Evolutionary conservation across 257 asterid species (phyloP).

Genomic region (Eucommia ulmoides): DNA sequence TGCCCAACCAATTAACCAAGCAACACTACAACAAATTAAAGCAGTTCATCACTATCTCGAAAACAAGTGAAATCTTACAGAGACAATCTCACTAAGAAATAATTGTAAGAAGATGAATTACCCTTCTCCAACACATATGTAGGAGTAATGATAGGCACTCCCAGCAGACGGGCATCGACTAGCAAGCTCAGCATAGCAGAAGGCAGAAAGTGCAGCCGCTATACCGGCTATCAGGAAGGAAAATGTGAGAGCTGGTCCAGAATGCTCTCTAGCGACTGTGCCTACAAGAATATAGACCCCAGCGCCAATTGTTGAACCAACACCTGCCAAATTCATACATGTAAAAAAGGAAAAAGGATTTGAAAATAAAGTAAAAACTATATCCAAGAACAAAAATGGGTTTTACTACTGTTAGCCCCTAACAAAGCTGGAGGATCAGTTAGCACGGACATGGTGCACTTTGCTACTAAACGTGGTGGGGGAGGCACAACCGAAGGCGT

Average conservation of each 20-base stretch:
- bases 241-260: background rate
- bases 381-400: background rate
- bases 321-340: background rate
- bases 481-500: too few species aligned
- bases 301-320: conserved; percentile 1
- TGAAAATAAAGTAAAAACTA: conserved; percentile 3
- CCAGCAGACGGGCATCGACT: conserved; percentile 4
- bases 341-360: background rate
- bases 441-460: background rate
- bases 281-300: conserved; percentile 4
- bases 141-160: conserved; percentile 1
- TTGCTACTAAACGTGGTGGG: too few species aligned
- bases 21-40: conserved; percentile 46
- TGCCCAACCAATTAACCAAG: conserved; percentile 97
- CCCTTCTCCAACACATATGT: conserved; percentile 4
- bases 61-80: conserved; percentile 1
- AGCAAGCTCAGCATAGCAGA: conserved; percentile 1
- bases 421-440: background rate
- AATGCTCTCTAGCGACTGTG: conserved; percentile 3
- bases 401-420: background rate
- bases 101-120: background rate
- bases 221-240: conserved; percentile 6
- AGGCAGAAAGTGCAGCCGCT: conserved; percentile 3
- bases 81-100: background rate
- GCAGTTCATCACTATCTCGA: conserved; percentile 8